Percentiles rank a stretch among this genome's conserved stretches.
Conservation (phyloP, 305 asterid species). For the Fraxinus floribunda region DNA sequence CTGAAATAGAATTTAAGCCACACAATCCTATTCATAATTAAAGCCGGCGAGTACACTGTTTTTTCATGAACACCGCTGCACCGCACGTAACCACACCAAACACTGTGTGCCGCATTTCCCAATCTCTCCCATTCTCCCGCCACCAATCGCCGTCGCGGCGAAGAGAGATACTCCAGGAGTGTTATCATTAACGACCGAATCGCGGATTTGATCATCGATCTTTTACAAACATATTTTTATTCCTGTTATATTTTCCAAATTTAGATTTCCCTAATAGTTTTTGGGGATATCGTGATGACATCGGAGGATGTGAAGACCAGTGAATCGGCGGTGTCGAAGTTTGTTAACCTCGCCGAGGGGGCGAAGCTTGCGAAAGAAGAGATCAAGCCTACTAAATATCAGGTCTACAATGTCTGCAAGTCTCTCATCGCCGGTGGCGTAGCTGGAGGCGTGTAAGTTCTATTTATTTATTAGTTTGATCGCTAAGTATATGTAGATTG, state of each 20-base stretch:
- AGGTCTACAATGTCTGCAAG: constrained; percentile 68
- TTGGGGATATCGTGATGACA: constrained; percentile 49
- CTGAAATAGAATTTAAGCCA: not conserved
- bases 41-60: constrained; percentile 25
- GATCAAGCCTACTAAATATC: constrained; percentile 65
- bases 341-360: constrained; percentile 90
- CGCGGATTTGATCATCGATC: constrained; percentile 18
- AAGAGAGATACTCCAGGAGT: constrained; percentile 13
- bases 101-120: constrained; percentile 26
- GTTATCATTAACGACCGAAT: not conserved
- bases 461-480: not conserved
- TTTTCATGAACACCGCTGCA: constrained; percentile 19
- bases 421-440: constrained; percentile 88
- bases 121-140: not conserved
- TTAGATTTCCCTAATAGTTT: not conserved
- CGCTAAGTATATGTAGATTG: not conserved
- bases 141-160: constrained; percentile 1
- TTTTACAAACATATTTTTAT: not conserved
- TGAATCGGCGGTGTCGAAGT: constrained; percentile 79
- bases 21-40: not conserved
- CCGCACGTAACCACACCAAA: constrained; percentile 15
- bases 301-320: constrained; percentile 88
- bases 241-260: not conserved
- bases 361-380: constrained; percentile 86
- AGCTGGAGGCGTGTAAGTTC: constrained; percentile 87